A percentile compares a stretch with the other conserved stretches of the same genome.
phyloP scores from a whole-genome alignment of 768 basidiomycete species.

The Stropharia rugosoannulata region DNA sequence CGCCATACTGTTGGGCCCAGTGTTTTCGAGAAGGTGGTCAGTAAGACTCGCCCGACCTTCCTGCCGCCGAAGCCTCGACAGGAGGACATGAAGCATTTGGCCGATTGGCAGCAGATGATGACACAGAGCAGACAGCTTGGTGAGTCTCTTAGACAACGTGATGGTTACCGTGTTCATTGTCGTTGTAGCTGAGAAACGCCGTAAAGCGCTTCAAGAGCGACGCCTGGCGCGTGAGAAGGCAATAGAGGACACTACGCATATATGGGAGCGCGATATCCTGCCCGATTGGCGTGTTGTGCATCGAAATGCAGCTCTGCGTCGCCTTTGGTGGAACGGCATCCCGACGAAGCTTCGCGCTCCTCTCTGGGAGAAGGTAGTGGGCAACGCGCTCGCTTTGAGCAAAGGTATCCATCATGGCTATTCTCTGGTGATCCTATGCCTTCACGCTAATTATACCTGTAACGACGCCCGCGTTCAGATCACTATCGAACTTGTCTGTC shows the following conservation, averaged over 20 bases:
- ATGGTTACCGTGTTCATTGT: conserved; percentile 2
- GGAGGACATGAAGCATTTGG: conserved; percentile 83
- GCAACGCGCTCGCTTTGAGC: conserved; percentile 77
- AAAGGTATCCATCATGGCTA: conserved; percentile 53
- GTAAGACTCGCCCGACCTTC: conserved; percentile 79
- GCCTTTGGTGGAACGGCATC: conserved; percentile 88
- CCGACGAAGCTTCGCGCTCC: conserved; percentile 76
- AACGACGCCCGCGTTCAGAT: conserved; percentile 40
- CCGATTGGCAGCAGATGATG: conserved; percentile 90
- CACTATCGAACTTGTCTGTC: conserved; percentile 69
- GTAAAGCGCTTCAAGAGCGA: conserved; percentile 60
- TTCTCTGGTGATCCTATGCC: not conserved
- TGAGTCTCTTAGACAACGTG: conserved; percentile 30
- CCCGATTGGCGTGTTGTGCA: conserved; percentile 82
- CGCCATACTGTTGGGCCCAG: conserved; percentile 66
- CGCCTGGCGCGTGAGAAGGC: conserved; percentile 61
- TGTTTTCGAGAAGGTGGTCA: conserved; percentile 73
- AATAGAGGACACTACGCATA: conserved; percentile 65
- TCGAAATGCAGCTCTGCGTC: conserved; percentile 61
- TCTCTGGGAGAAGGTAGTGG: conserved; percentile 86
- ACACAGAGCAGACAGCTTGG: conserved; percentile 72
- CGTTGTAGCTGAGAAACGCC: conserved; percentile 65
- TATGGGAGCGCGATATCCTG: conserved; percentile 78
- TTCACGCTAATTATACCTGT: not conserved
- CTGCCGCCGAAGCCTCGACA: conserved; percentile 79